phyloP scores from a whole-genome alignment of 495 filamentous ascomycete species.

The Aspergillus cristatus region DNA sequence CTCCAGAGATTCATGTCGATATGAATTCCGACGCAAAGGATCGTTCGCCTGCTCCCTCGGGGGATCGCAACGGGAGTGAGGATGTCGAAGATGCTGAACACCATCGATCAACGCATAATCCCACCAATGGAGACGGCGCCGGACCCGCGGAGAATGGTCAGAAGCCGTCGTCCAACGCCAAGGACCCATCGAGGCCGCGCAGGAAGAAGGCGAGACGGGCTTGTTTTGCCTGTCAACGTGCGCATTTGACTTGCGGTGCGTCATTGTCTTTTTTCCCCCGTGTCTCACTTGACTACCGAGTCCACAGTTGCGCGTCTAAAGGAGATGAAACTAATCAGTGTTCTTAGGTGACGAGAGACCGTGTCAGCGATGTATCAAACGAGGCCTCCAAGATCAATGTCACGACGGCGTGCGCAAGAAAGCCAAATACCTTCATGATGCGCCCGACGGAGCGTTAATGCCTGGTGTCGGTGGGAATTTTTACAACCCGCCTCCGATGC shows the following conservation, averaged over 20 bases:
- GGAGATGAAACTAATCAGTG: constrained; percentile 7
- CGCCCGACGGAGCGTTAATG: constrained; percentile 68
- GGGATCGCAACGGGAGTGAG: constrained; percentile 35
- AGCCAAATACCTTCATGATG: constrained; percentile 97
- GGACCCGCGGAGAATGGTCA: constrained; percentile 42
- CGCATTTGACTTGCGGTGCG: constrained; percentile 97
- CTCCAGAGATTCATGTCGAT: constrained; percentile 24
- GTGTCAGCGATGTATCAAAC: constrained; percentile 88
- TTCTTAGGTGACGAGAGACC: constrained; percentile 74
- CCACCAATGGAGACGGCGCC: constrained; percentile 45
- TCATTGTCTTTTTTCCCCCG: constrained; percentile 4
- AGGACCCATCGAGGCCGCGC: constrained; percentile 78
- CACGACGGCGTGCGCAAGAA: constrained; percentile 97
- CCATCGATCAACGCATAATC: constrained; percentile 33
- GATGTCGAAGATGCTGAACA: constrained; percentile 40
- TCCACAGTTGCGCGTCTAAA: too few relatives aligned
- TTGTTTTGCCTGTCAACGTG: constrained; percentile 93
- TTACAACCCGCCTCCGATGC: constrained; percentile 24
- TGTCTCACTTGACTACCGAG: background rate
- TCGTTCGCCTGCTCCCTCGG: constrained; percentile 30
- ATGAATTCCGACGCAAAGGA: constrained; percentile 46
- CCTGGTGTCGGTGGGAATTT: constrained; percentile 46
- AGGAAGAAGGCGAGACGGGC: constrained; percentile 94
- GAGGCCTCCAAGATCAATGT: constrained; percentile 79
- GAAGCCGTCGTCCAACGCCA: constrained; percentile 49